A percentile compares a stretch with the other conserved stretches of the same genome.
Evolutionary conservation across 1,139 yeast genomes (phyloP).

Genomic region (Diutina mesorugosa): DNA sequence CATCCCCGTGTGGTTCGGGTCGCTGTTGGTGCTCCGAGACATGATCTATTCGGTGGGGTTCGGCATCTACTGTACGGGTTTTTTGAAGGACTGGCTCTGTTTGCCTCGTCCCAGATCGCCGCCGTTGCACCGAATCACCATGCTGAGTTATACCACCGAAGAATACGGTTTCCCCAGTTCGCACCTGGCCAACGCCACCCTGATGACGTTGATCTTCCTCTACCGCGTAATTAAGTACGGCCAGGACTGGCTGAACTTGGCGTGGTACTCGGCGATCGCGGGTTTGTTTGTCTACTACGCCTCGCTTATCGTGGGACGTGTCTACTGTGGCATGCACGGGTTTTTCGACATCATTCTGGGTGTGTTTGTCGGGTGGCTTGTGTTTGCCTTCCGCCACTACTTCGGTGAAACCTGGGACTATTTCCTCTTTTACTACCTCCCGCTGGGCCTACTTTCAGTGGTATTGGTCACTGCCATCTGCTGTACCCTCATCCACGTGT

Average conservation of each 20-base stretch:
- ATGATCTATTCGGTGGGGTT: conserved; percentile 67
- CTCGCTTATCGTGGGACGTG: conserved; percentile 65
- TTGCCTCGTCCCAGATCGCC: conserved; percentile 90
- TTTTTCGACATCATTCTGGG: conserved; percentile 67
- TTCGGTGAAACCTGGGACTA: conserved; percentile 29
- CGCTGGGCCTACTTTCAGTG: conserved; percentile 7
- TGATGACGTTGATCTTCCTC: conserved; percentile 45
- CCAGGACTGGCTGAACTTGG: conserved; percentile 4
- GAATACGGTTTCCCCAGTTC: conserved; percentile 95
- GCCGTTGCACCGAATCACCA: conserved; percentile 79
- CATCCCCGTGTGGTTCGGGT: conserved; percentile 76
- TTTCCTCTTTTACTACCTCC: conserved; percentile 11
- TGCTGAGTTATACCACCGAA: conserved; percentile 77
- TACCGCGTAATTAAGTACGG: conserved; percentile 10
- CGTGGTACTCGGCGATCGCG: conserved; percentile 6
- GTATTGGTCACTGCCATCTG: conserved; percentile 20
- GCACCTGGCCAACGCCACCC: conserved; percentile 87
- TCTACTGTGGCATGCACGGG: conserved; percentile 98
- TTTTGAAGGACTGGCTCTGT: conserved; percentile 72
- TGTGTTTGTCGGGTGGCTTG: conserved; percentile 40
- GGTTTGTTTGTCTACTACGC: conserved; percentile 36
- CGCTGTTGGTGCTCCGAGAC: conserved; percentile 45
- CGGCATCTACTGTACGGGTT: conserved; percentile 75
- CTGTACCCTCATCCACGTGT: conserved; percentile 46
- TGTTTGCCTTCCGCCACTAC: conserved; percentile 28